phyloP scores from a whole-genome alignment of 2,329 filamentous ascomycete species.

The Apiospora pterosperma region DNA sequence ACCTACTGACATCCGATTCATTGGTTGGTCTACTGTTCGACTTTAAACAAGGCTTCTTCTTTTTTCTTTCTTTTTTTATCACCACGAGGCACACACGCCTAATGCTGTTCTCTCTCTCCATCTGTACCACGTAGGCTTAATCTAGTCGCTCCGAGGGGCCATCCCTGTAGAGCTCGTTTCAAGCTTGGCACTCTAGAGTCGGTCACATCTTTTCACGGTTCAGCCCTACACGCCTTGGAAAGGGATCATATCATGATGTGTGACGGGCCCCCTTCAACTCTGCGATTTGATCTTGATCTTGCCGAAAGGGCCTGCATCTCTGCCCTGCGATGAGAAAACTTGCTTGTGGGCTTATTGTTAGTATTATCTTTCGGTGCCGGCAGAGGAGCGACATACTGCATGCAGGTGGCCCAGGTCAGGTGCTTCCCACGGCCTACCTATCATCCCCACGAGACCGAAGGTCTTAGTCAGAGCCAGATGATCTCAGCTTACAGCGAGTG shows the following conservation, averaged over 20 bases:
- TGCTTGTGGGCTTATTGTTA: neutral
- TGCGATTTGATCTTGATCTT: slow-evolving; percentile 2
- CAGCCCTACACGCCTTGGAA: neutral
- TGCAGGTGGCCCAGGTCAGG: neutral
- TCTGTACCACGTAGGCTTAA: neutral
- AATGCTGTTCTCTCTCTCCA: neutral
- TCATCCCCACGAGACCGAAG: neutral
- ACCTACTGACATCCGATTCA: neutral
- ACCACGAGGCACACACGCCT: neutral
- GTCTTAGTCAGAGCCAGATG: neutral
- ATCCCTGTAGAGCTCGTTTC: neutral
- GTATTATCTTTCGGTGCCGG: neutral
- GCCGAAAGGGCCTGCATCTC: neutral
- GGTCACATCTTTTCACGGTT: neutral
- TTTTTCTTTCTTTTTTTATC: neutral
- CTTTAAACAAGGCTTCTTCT: neutral
- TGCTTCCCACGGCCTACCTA: neutral
- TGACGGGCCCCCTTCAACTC: neutral
- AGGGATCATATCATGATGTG: neutral
- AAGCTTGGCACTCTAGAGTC: neutral
- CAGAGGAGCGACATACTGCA: neutral
- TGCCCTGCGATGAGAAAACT: neutral
- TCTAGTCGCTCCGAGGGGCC: neutral
- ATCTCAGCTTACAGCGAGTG: neutral
- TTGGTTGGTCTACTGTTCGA: neutral